Percentiles rank a stretch among this genome's conserved stretches.
These are phyloP conservation scores for Rasamsonia emersonii DNA, from an alignment of 2,329 filamentous ascomycete genomes.

Conservation along the genomic window DNA sequence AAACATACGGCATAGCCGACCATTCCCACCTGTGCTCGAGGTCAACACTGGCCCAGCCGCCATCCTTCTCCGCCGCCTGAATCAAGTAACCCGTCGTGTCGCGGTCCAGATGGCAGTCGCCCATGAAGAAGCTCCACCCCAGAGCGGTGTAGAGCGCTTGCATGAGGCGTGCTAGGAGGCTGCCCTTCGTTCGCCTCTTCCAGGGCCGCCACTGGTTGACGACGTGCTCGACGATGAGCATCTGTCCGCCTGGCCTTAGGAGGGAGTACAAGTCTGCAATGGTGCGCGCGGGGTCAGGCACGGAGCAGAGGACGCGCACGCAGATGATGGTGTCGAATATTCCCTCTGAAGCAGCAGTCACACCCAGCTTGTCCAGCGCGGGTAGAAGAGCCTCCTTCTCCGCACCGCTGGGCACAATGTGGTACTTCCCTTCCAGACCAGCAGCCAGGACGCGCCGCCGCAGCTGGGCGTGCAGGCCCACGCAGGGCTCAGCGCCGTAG, in stretches of 20 bases:
- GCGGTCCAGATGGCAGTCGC: slow-evolving; percentile 43
- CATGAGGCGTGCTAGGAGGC: slow-evolving; percentile 33
- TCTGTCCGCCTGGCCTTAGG: slow-evolving; percentile 46
- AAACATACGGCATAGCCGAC: slow-evolving; percentile 32
- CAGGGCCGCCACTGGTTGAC: slow-evolving; percentile 42
- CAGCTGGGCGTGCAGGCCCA: slow-evolving; percentile 39
- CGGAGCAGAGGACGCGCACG: slow-evolving; percentile 47
- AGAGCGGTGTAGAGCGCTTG: slow-evolving; percentile 39
- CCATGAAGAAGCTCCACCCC: slow-evolving; percentile 46
- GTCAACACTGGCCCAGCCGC: slow-evolving; percentile 42
- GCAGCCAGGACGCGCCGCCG: slow-evolving; percentile 29
- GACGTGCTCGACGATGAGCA: slow-evolving; percentile 50
- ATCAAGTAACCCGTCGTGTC: slow-evolving; percentile 39
- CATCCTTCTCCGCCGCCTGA: slow-evolving; percentile 33
- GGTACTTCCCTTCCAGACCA: slow-evolving; percentile 41
- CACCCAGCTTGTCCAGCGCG: slow-evolving; percentile 34
- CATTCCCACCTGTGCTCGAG: slow-evolving; percentile 34
- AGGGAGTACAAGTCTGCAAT: slow-evolving; percentile 40
- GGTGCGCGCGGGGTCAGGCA: slow-evolving; percentile 40
- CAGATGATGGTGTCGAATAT: slow-evolving; percentile 49
- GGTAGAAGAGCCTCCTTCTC: slow-evolving; percentile 40
- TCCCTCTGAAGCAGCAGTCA: slow-evolving; percentile 22
- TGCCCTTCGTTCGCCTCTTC: slow-evolving; percentile 25
- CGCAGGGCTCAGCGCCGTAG: slow-evolving; percentile 48
- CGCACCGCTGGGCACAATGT: slow-evolving; percentile 40